phyloP scores from a whole-genome alignment of 352 stramenopile species.

The Globisporangium nunn region DNA sequence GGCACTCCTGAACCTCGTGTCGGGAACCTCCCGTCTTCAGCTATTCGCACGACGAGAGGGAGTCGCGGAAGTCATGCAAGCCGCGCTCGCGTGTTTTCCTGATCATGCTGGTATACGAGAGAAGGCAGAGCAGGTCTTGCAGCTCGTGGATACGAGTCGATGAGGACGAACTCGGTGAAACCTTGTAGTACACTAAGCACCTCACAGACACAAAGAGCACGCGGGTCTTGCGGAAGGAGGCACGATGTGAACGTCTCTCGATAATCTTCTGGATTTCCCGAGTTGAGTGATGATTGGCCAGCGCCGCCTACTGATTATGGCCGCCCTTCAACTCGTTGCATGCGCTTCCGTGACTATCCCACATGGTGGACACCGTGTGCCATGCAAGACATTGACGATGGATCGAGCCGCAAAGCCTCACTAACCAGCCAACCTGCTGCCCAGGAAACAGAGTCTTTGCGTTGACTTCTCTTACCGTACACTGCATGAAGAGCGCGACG shows the following conservation, averaged over 20 bases:
- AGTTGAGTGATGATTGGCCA: not conserved
- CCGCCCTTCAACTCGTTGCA: not conserved
- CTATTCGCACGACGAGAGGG: constrained; percentile 56
- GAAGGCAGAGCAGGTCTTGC: constrained; percentile 65
- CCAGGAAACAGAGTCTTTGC: too few species aligned
- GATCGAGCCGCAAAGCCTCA: too few species aligned
- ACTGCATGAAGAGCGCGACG: too few species aligned
- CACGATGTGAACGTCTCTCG: too few species aligned
- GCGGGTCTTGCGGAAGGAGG: too few species aligned
- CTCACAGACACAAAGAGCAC: not conserved
- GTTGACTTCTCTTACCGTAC: too few species aligned
- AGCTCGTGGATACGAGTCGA: constrained; percentile 19
- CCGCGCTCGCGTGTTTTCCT: constrained; percentile 72
- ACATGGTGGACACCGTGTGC: too few species aligned
- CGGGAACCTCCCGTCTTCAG: constrained; percentile 36
- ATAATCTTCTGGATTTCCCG: too few species aligned
- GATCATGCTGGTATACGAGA: constrained; percentile 75
- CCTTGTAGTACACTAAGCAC: too few species aligned
- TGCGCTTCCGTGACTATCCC: not conserved
- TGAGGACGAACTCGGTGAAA: not conserved
- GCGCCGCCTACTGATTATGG: not conserved
- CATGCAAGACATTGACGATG: too few species aligned
- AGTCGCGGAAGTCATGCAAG: constrained; percentile 76
- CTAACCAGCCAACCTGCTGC: too few species aligned
- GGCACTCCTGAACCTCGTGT: constrained; percentile 65